A percentile compares a stretch with the other conserved stretches of the same genome.
Evolutionary conservation across 1,284 basidiomycete species (phyloP).

Genomic region (Trichosporon coremiiforme): DNA sequence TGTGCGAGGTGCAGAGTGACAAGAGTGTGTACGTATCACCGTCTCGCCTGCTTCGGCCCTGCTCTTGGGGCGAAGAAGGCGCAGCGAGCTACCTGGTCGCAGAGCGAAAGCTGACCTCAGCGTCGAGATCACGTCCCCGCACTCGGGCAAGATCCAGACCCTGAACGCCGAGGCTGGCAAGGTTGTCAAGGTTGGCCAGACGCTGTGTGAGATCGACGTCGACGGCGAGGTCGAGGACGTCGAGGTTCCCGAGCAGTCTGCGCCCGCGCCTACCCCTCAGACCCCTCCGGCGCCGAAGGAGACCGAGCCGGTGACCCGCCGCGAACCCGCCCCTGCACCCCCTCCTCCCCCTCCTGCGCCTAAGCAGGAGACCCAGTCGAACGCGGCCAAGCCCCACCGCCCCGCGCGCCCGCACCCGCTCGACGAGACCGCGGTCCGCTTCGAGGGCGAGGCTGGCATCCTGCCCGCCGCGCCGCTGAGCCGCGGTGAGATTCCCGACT

Average conservation of each 20-base stretch:
- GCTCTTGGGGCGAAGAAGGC: no score
- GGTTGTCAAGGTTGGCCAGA: constrained; percentile 81
- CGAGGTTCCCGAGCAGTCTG: constrained; percentile 19
- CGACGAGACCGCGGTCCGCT: constrained; percentile 35
- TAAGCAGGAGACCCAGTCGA: constrained; percentile 12
- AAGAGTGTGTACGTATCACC: constrained; percentile 61
- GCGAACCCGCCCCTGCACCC: neutral
- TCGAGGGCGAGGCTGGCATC: no score
- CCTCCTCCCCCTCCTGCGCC: neutral
- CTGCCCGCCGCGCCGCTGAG: no score
- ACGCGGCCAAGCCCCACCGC: constrained; percentile 21
- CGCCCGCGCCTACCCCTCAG: constrained; percentile 13
- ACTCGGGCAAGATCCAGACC: constrained; percentile 72
- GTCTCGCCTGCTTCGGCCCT: no score
- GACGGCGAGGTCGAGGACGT: constrained; percentile 33
- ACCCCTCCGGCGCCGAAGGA: neutral
- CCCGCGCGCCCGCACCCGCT: constrained; percentile 30
- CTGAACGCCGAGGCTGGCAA: constrained; percentile 79
- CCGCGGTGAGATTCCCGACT: constrained; percentile 29
- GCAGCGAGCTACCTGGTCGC: no score
- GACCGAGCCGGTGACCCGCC: neutral
- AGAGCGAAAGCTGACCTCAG: constrained; percentile 58
- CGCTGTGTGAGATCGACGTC: constrained; percentile 75
- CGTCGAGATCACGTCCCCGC: constrained; percentile 90
- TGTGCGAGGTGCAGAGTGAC: constrained; percentile 93